Evolutionary conservation across 306 rosid species (phyloP), one percentile per base, ranked within the genome.

Genomic region (Quercus variabilis): DNA sequence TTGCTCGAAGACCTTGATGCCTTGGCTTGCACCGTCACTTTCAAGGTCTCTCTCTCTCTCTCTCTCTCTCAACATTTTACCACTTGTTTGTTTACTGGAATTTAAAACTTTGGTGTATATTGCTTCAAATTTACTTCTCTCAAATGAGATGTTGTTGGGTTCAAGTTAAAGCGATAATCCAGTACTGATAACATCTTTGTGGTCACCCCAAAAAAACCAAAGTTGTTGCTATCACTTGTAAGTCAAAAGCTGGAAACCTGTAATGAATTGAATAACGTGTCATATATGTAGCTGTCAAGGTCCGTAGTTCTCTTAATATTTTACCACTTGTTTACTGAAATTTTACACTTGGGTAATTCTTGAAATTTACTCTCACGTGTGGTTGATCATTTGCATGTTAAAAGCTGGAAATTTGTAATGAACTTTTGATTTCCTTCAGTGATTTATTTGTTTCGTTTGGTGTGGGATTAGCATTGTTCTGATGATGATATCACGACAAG

Each of bases 1-100:
- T 74, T 93, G 89, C 89, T 95, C 1, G 97, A 95, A 83, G 99
- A 95, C 79, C 99, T 95, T 75, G 98, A 95, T 80, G 99, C 98
- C 31, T 72, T 95, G 14, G 99, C 98, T 76, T 96, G 99, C 25
- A 90, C 97, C 73, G 90, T 95, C 80, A 88, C 94, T 23, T 96
- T 91, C 13, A 93, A 93, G 97, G 99, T 95, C 26, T 30, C 5
- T 30, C 33, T 30, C 33, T 30, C 33, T 33, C 38, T 33, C 38
- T 33, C 38, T 33, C 41, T 35, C 41, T 75, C 75, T 41, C 56
- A 23, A 33, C 58, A 43, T 71, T 46, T 46, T 5, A 21, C 62
- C 21, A 15, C 8, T 35, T 1, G 41, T 35, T 35, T 35, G 74
- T 76, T 62, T 76, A 28, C 21, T 17, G 33, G 79, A 74, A 55